These are phyloP conservation scores for Ilyonectria robusta DNA, from an alignment of 2,329 filamentous ascomycete genomes.

Conservation along the genomic window DNA sequence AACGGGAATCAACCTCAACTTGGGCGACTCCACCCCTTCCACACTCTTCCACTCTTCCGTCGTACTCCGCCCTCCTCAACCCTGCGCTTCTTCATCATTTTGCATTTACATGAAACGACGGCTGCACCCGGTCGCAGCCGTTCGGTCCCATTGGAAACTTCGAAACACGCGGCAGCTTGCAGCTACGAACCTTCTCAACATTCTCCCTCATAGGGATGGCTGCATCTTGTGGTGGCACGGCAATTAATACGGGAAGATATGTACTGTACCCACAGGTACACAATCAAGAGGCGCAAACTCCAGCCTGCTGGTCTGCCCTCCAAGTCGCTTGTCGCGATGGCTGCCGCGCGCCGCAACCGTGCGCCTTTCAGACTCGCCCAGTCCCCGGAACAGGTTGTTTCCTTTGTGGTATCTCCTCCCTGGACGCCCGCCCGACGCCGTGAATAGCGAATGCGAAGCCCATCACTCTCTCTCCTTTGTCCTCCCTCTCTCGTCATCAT, in stretches of 20 bases:
- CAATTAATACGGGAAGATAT: slow-evolving; percentile 29
- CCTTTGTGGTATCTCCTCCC: slow-evolving; percentile 29
- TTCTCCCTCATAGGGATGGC: slow-evolving; percentile 29
- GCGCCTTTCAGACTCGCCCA: slow-evolving; percentile 7
- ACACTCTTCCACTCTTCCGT: slow-evolving; percentile 27
- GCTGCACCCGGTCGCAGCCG: slow-evolving; percentile 38
- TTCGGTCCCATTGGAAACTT: slow-evolving; percentile 36
- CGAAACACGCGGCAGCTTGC: slow-evolving; percentile 45
- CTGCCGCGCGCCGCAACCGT: slow-evolving; percentile 15
- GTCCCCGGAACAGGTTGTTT: slow-evolving; percentile 10
- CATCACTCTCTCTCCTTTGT: slow-evolving; percentile 16
- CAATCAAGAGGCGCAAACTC: slow-evolving; percentile 32
- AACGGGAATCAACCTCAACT: slow-evolving; percentile 10
- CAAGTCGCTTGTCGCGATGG: slow-evolving; percentile 8
- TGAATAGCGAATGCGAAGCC: slow-evolving; percentile 31
- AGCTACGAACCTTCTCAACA: slow-evolving; percentile 33
- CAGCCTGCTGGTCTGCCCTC: slow-evolving; percentile 21
- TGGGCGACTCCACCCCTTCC: slow-evolving; percentile 27
- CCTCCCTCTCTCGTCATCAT: slow-evolving; percentile 6
- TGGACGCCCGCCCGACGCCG: slow-evolving; percentile 21
- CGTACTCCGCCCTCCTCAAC: slow-evolving; percentile 31
- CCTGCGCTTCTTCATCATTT: slow-evolving; percentile 37
- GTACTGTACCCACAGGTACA: slow-evolving; percentile 31
- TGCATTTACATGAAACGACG: slow-evolving; percentile 43
- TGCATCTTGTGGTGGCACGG: slow-evolving; percentile 32